phyloP scores from a whole-genome alignment of 2,329 filamentous ascomycete species.

The Ceratocystis cubensis region DNA sequence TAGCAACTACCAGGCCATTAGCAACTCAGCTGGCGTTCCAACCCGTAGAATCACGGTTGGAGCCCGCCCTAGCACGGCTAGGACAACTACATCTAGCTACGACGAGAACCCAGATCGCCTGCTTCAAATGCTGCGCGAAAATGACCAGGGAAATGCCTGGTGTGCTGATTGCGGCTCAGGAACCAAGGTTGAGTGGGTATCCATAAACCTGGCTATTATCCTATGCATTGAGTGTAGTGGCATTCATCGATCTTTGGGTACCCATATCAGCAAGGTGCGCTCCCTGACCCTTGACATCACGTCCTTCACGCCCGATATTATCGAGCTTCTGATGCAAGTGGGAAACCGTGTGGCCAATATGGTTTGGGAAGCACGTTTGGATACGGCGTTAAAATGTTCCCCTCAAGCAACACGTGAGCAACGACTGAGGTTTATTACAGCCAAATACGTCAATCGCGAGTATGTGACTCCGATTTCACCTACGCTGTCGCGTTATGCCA shows the following conservation, averaged over 20 bases:
- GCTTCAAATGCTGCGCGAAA: constrained; percentile 73
- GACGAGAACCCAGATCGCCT: constrained; percentile 79
- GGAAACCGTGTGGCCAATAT: constrained; percentile 94
- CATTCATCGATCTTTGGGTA: constrained; percentile 89
- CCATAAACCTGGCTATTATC: constrained; percentile 91
- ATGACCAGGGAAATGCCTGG: constrained; percentile 82
- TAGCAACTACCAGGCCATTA: constrained; percentile 36
- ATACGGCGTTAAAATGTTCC: constrained; percentile 58
- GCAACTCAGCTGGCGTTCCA: constrained; percentile 44
- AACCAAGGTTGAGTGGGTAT: constrained; percentile 95
- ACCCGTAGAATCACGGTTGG: constrained; percentile 83
- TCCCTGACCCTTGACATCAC: constrained; percentile 91
- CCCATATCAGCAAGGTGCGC: constrained; percentile 93
- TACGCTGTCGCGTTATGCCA: constrained; percentile 61
- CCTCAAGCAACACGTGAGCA: constrained; percentile 76
- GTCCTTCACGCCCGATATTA: constrained; percentile 92
- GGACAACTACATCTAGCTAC: constrained; percentile 56
- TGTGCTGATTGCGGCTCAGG: constrained; percentile 91
- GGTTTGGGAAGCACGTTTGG: constrained; percentile 84
- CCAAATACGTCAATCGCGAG: constrained; percentile 78
- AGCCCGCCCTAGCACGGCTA: constrained; percentile 61
- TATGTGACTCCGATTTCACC: constrained; percentile 69
- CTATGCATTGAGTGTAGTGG: constrained; percentile 97
- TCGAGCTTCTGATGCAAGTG: constrained; percentile 80
- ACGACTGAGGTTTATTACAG: constrained; percentile 84